Evolutionary conservation across 1,139 yeast species (phyloP), one percentile per base, ranked within the genome.

Genomic region (Hemisphaericaspora subhashii): DNA sequence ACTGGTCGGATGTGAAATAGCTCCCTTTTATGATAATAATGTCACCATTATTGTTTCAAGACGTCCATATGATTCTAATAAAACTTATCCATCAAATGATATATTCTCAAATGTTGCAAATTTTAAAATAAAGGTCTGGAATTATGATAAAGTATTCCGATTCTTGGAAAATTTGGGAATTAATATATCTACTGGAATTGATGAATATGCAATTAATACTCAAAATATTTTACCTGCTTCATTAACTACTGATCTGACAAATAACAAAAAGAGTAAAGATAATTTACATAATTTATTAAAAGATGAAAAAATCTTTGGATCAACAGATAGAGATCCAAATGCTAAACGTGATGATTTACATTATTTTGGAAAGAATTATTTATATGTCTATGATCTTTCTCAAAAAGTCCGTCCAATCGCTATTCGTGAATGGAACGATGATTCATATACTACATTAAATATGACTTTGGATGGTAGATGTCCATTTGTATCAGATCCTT

Each of bases 21-120:
- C 83, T 28, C 80, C 83, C 1, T 89, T 89, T 55, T 90, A 84
- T 54, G 89, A 86, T 53, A 77, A 77, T 42, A 76, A 77, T 36
- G 95, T 89, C 20, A 86, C 95, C 15, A 87, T 88, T 42, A 88
- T 90, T 26, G 77, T 90, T 20, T 81, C 95, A n/a, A 75, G 83
- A 48, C 70, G 77, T 38, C 45, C 53, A 12, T 64, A 54, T 38
- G 55, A 52, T 36, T 43, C 55, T 5, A 39, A 41, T 9, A 39
- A 40, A 17, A 46, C 48, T 3, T 71, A 71, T 44, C 61, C 68
- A 13, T 63, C 76, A 4, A 77, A 79, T 36, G 95, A 86, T 58
- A 79, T 87, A 17, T 76, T 87, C 49, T 70, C 77, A 39, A 77
- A 81, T 48, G 95, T 90, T 3, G 63, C 70, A 23, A 68, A 67